Conservation (phyloP, 495 filamentous ascomycete genomes). For the Hyaloscypha finlandica region DNA sequence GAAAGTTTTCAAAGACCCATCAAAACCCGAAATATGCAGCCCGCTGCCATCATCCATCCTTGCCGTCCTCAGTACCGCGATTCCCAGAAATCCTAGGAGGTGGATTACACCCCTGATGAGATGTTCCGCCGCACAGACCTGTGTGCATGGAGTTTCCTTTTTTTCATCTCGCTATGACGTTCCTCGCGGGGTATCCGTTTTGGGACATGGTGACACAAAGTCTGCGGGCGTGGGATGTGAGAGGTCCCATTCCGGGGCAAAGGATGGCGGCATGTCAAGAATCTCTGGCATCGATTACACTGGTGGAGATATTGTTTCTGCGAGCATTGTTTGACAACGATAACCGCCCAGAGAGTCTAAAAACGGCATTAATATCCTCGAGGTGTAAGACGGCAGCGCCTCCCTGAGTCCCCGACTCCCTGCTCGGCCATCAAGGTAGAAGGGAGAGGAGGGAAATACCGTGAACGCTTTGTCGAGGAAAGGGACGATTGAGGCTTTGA, state of each 20-base stretch:
- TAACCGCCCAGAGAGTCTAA: background rate
- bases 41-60: background rate
- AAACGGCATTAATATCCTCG: background rate
- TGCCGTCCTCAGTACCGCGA: background rate
- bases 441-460: background rate
- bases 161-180: conserved; percentile 21
- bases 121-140: conserved; percentile 12
- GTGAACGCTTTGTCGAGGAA: background rate
- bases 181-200: conserved; percentile 17
- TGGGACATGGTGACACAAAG: conserved; percentile 1
- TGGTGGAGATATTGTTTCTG: background rate
- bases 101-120: conserved; percentile 1
- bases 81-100: conserved; percentile 1
- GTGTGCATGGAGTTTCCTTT: background rate
- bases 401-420: background rate
- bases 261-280: background rate
- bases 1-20: background rate
- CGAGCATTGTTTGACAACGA: background rate
- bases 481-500: background rate
- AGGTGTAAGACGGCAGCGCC: background rate
- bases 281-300: background rate
- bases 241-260: background rate
- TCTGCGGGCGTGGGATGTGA: background rate
- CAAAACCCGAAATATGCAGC: background rate
- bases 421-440: background rate